A percentile compares a stretch with the other conserved stretches of the same genome.
Conservation (phyloP, 306 rosid genomes). For the Geum urbanum region DNA sequence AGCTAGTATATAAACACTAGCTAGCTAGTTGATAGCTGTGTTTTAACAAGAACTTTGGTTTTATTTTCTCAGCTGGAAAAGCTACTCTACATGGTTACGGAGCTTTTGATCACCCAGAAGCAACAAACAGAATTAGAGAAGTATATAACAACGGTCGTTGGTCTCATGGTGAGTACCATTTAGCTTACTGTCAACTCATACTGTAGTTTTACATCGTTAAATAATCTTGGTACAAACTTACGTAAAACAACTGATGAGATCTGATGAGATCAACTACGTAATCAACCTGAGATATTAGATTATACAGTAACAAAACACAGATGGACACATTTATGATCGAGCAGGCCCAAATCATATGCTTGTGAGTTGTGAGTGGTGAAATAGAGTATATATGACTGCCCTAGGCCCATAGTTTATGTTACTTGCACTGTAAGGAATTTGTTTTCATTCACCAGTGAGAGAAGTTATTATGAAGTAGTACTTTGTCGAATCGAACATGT, state of each 20-base stretch:
- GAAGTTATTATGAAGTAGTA: background rate
- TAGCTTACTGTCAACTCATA: background rate
- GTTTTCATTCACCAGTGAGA: background rate
- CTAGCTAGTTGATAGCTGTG: too few relatives aligned
- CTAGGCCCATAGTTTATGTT: background rate
- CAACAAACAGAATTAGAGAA: constrained; percentile 42
- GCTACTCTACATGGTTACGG: constrained; percentile 55
- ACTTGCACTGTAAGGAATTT: background rate
- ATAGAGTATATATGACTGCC: background rate
- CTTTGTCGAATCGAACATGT: too few relatives aligned
- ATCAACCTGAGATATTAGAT: background rate
- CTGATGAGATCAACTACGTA: too few relatives aligned
- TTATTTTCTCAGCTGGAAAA: constrained; percentile 47
- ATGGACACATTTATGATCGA: background rate
- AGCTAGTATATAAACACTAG: too few relatives aligned
- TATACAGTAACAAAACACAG: background rate
- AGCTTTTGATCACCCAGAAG: constrained; percentile 43
- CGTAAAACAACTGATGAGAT: background rate
- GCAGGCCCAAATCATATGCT: background rate
- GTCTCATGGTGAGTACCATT: constrained; percentile 43
- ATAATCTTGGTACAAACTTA: too few relatives aligned
- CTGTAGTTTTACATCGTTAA: too few relatives aligned
- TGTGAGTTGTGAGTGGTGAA: background rate
- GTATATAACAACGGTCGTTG: constrained; percentile 25
- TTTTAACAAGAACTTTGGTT: background rate